Evolutionary conservation across 225 moss, liverwort and hornwort genomes (phyloP), one percentile per base, ranked within the genome.

Genomic region (Sphagnum tenellum): DNA sequence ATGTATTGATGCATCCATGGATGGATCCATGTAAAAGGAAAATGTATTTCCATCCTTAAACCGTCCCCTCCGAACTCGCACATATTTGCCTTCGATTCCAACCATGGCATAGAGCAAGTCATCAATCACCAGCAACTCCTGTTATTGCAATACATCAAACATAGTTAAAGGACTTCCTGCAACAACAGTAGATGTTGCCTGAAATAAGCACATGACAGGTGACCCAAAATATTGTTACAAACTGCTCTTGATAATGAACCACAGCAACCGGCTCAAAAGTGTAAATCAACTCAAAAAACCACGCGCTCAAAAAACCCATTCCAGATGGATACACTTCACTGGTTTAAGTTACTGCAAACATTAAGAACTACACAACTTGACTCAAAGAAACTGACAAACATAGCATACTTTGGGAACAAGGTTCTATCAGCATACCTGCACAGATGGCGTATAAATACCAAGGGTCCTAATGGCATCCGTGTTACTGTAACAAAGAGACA

Each of bases 101-200:
- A 96, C 89, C 96, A 96, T 96, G 74, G 92, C 90, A 77, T 80
- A 89, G 49, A 96, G 74, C 66, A 96, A 72, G 70, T 96, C 90
- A 66, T 96, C 90, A 58, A 96, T 74, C 62, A 92, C 86, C 49
- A 92, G 80, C 59, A 96, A 76, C 70, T 96, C 96, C 92, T 95
- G 92, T 57, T 61, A 72, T 58, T 53, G 9, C 6, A 52, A 52
- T 29, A 29, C 29, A 29, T 29, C 29, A 29, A 29, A 29, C 29
- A 29, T 29, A 29, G 1, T 29, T 29, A 29, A 29, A 29, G 29
- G 29, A 29, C 29, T 29, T 29, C 29, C 29, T 29, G 29, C 29
- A 29, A 29, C 29, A 29, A 29, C 29, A 29, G 29, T 29, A 29
- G 29, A 29, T 29, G 1, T 29, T 29, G 0, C 29, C 29, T 29